Conservation (phyloP, 129 eudicot species). For the Flaveria trinervia region DNA sequence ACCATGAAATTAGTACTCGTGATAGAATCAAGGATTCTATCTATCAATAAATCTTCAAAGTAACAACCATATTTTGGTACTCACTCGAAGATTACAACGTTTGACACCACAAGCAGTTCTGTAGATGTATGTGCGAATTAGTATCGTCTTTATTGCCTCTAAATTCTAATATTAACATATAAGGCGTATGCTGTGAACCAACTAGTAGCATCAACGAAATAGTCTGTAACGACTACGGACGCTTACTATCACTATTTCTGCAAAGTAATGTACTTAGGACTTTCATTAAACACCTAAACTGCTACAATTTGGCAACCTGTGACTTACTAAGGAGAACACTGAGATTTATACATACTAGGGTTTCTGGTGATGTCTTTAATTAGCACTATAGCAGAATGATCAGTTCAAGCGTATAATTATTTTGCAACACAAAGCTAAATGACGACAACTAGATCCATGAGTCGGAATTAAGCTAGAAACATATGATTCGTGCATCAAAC, state of each 20-base stretch:
- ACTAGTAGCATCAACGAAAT: neutral
- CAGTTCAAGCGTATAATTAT: too few species aligned
- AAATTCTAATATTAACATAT: neutral
- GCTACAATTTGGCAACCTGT: neutral
- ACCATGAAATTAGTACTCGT: too few species aligned
- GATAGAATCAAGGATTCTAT: neutral
- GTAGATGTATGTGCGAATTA: neutral
- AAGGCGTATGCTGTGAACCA: neutral
- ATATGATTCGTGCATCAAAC: too few species aligned
- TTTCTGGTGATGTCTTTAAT: neutral
- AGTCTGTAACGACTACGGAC: neutral
- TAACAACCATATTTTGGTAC: neutral
- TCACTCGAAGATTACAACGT: neutral
- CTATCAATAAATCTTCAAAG: neutral
- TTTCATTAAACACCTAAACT: slow-evolving; percentile 22
- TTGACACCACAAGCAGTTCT: neutral
- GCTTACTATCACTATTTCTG: neutral
- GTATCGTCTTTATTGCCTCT: neutral
- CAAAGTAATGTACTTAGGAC: neutral
- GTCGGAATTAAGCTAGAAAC: too few species aligned
- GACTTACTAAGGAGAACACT: neutral
- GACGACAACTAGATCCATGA: too few species aligned
- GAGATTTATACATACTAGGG: neutral
- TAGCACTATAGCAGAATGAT: too few species aligned
- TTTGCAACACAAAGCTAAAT: too few species aligned